Base-by-base conservation (phyloP, 495 filamentous ascomycete species). In the Filosporella fistucella region DNA sequence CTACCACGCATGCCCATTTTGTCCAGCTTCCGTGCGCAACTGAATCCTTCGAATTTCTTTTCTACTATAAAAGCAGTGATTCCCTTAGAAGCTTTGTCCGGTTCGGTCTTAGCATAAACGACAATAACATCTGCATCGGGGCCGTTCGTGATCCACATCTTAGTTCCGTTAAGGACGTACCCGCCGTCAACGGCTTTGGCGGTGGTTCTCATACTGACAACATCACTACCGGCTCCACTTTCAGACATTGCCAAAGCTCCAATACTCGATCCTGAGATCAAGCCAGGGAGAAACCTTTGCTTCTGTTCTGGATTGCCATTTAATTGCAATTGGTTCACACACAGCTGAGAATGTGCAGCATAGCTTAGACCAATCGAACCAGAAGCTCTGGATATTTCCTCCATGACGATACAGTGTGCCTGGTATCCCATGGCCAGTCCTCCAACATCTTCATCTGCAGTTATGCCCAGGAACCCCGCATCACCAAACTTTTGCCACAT, bases 81-180 rank as follows among this genome's bases (percentile, higher is more conserved):
- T 36, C 94, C 94, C 67, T 93, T 95, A 52, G 84, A 88, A 16
- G 74, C 91, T 44, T 73, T 78, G 9, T 83, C 75, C 14, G 91
- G 91, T 33, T 80, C 76, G 5, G 94, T 96, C 70, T 98, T 98
- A 16, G 93, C 93, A 66, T 98, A 98, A 17, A 98, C 89, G 39
- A 98, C 77, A 12, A 97, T 77, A 22, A 82, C 72, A 63, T 95
- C 79, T 4, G 58, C 93, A 56, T 97, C 94, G 13, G 93, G 93
- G 12, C 93, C 93, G 60, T 98, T 98, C 22, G 93, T 98, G 53
- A 98, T 98, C 93, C 93, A 98, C 93, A 98, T 97, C 76, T 98
- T 98, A 18, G 86, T 88, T 12, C 93, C 93, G 55, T 88, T 88
- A 45, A 98, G 73, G 24, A 89, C 21, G 67, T 82, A 97, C 21